Evolutionary conservation across 371 early-diverging fungal genomes (phyloP).

Genomic region (Synchytrium microbalum): DNA sequence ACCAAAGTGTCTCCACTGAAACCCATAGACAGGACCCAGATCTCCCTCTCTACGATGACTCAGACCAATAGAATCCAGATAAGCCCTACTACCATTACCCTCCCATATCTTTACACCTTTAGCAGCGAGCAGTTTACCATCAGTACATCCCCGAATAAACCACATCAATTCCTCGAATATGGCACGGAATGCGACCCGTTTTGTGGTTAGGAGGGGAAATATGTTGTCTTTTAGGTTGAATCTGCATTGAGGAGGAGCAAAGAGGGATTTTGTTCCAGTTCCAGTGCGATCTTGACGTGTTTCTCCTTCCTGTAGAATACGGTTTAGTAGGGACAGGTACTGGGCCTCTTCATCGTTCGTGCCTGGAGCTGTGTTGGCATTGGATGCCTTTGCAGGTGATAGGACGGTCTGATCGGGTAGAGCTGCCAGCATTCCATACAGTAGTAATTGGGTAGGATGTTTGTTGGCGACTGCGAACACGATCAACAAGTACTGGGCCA

Average conservation of each 20-base stretch:
- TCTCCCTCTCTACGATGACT: slow-evolving; percentile 81
- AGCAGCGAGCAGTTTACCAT: slow-evolving; percentile 68
- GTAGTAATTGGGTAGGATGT: no score
- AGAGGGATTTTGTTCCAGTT: slow-evolving; percentile 90
- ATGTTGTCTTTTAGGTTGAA: slow-evolving; percentile 72
- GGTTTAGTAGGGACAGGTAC: slow-evolving; percentile 80
- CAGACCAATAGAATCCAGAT: slow-evolving; percentile 80
- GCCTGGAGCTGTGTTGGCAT: no score
- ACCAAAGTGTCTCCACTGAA: slow-evolving; percentile 99
- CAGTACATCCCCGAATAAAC: slow-evolving; percentile 97
- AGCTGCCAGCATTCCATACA: no score
- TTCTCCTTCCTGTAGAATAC: slow-evolving; percentile 73
- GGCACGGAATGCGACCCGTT: slow-evolving; percentile 85
- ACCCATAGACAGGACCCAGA: slow-evolving; percentile 99
- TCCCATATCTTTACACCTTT: slow-evolving; percentile 97
- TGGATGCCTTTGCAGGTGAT: no score
- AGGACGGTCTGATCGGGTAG: no score
- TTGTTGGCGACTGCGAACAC: no score
- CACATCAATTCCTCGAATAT: slow-evolving; percentile 97
- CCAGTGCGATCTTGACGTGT: slow-evolving; percentile 90
- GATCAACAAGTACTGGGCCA: no score
- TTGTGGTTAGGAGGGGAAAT: slow-evolving; percentile 96
- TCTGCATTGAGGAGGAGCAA: slow-evolving; percentile 89
- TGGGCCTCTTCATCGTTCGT: slow-evolving; percentile 88
- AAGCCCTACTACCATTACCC: slow-evolving; percentile 91